Percentiles rank a stretch among this genome's conserved stretches.
Conservation (phyloP, 1,284 basidiomycete genomes). For the Peniophora sp. region DNA sequence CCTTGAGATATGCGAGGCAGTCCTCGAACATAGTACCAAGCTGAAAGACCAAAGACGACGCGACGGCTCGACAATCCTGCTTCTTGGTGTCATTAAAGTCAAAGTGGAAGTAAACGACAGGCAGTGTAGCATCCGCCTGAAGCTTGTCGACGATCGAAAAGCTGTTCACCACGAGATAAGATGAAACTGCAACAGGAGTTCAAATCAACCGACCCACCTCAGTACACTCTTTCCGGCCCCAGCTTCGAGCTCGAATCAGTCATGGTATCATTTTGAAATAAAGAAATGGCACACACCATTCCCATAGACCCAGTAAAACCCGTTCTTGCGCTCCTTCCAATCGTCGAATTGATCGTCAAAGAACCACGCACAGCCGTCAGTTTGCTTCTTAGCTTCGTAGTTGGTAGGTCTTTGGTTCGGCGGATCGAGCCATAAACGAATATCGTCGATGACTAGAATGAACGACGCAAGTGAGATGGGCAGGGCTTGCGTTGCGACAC, state of each 20-base stretch:
- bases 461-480: too few relatives aligned
- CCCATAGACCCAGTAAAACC: constrained; percentile 2
- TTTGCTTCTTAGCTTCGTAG: too few relatives aligned
- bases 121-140: neutral
- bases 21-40: neutral
- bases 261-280: neutral
- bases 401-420: too few relatives aligned
- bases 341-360: neutral
- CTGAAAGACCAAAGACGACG: neutral
- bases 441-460: too few relatives aligned
- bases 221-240: constrained; percentile 5
- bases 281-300: neutral
- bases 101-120: neutral
- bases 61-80: neutral
- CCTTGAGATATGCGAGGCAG: neutral
- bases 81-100: neutral
- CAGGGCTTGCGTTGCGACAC: too few relatives aligned
- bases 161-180: neutral
- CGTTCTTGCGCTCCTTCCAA: neutral
- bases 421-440: too few relatives aligned
- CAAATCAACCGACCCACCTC: constrained; percentile 2
- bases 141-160: neutral
- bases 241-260: neutral
- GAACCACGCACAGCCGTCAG: too few relatives aligned
- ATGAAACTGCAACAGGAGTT: neutral